Evolutionary conservation across 805 yeast species (phyloP), one percentile per base, ranked within the genome.

Genomic region (Candida taoyuanica): DNA sequence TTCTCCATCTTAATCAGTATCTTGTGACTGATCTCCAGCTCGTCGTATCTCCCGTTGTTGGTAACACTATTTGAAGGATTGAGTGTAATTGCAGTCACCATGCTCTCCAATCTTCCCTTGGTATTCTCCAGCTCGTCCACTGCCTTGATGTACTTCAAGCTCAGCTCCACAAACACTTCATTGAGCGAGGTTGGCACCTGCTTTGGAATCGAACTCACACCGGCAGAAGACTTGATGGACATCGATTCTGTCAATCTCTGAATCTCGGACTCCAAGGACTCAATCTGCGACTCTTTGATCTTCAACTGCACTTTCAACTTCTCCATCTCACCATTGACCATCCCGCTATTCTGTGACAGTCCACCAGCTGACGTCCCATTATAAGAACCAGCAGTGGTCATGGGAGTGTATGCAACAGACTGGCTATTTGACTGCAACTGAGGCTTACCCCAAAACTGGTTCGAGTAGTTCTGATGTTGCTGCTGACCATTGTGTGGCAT

Each of bases 1-100:
- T 71, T 63, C 37, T 74, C 74, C 46, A 86, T 50, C 49, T 84
- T 76, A 29, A 71, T 69, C 28, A 85, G 66, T 42, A 85, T 74
- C 50, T 80, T 79, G 54, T 85, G 93, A 12, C 89, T 78, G 33
- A 84, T 62, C 39, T 84, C 88, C 50, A 83, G 78, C 35, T 76
- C 81, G 51, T 85, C 94, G 55, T 75, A 81, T 40, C 81, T 66
- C 3, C 87, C 88, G 40, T 67, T 60, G 24, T 67, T 65, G 2
- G 78, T 74, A 17, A 65, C 57, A 2, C 63, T 45, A 36, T 70
- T 72, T 9, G 63, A 55, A 5, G 81, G 80, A 43, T 71, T 71
- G 36, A 74, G 49, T 2, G 78, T 65, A 18, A 75, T 57, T 0
- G 82, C 79, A 1, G 83, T 73, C 17, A 75, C 48, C 9, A 84